Base-by-base conservation (phyloP, 805 yeast species). In the Saccharomycopsis schoenii region DNA sequence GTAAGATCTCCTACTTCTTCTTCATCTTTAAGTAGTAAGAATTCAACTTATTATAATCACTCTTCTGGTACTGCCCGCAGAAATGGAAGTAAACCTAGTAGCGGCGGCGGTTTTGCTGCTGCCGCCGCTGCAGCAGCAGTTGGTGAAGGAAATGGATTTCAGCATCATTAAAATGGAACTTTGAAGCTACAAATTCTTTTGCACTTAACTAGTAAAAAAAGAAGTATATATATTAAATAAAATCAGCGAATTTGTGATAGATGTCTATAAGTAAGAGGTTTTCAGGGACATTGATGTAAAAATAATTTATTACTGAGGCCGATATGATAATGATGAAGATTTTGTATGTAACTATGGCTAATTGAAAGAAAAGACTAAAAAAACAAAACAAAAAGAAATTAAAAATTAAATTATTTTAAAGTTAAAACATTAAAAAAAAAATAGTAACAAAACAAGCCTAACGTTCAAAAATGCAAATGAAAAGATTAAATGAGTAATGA, bases 71-170 rank as follows among this genome's bases (percentile, higher is more conserved):
- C 34, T 9, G 21, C 4, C 34, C 34, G 52, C 24, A 47, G 50
- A 25, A 43, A 47, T 25, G 19, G 19, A 19, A 47, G 36, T 19
- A 24, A 47, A 1, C 19, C 57, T 21, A 17, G 17, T 15, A 24
- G 15, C 21, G 41, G 41, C 10, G 55, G 59, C 5, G 61, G 56
- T 12, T 60, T 62, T 55, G 74, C 74, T 5, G 74, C 72, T 2
- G 72, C 73, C 37, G 73, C 72, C 4, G 73, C 73, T 0, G 73
- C 73, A 2, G 74, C 73, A n/a, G 73, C 72, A 0, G 69, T 68
- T 67, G 67, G 21, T 25, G 25, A 54, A 19, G 51, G 12, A 25
- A 52, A 17, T 52, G 25, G 25, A 29, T 47, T 24, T 25, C 52
- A n/a, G n/a, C 52, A 47, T 47, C 34, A 47, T 2, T 47, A 47